These are phyloP conservation scores for Didymella keratinophila DNA, from an alignment of 2,329 filamentous ascomycete genomes.

Conservation along the genomic window DNA sequence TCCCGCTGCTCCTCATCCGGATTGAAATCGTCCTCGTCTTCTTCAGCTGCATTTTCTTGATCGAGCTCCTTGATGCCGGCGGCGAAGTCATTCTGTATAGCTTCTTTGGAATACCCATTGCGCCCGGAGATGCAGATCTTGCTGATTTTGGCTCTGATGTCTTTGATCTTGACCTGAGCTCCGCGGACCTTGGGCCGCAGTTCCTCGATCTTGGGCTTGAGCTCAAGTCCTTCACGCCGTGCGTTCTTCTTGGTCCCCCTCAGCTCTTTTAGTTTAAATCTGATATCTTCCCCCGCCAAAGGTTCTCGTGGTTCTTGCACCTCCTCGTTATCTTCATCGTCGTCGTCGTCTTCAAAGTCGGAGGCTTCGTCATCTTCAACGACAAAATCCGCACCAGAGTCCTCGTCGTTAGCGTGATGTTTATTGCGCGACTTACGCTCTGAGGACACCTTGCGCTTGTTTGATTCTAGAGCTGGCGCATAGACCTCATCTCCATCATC, in stretches of 20 bases:
- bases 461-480: constrained; percentile 38
- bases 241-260: constrained; percentile 55
- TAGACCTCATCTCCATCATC: constrained; percentile 55
- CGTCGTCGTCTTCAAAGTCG: constrained; percentile 31
- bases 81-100: constrained; percentile 67
- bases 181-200: constrained; percentile 38
- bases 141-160: constrained; percentile 48
- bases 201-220: constrained; percentile 44
- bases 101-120: constrained; percentile 63
- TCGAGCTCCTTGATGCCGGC: constrained; percentile 68
- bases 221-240: constrained; percentile 38
- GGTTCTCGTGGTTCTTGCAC: constrained; percentile 39
- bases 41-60: constrained; percentile 61
- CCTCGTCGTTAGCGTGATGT: too few relatives aligned
- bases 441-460: constrained; percentile 61
- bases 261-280: constrained; percentile 55
- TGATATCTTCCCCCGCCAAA: constrained; percentile 53
- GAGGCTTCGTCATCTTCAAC: too few relatives aligned
- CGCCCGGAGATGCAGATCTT: constrained; percentile 61
- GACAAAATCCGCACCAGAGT: too few relatives aligned
- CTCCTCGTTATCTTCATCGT: constrained; percentile 33
- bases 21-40: constrained; percentile 64
- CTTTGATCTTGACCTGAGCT: constrained; percentile 39
- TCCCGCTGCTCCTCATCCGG: constrained; percentile 63
- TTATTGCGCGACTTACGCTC: too few relatives aligned